Evolutionary conservation across 2,329 filamentous ascomycete species (phyloP).

Genomic region (Dothiorella sarmentorum): DNA sequence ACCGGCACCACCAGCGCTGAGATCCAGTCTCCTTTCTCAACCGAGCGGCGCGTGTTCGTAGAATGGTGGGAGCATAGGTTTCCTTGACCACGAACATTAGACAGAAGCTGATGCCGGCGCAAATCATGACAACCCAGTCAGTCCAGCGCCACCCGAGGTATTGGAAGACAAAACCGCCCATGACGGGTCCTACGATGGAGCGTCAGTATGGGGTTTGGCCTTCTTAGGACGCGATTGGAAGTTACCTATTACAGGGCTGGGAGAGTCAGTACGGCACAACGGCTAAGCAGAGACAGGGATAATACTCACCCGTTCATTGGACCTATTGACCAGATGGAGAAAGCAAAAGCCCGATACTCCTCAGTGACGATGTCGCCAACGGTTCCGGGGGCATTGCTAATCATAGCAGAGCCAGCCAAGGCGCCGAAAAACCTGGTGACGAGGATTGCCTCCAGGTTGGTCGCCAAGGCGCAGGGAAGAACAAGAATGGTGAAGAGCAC

Average conservation of each 20-base stretch:
- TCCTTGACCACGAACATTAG: constrained; percentile 53
- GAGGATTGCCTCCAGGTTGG: constrained; percentile 42
- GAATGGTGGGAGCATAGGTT: constrained; percentile 70
- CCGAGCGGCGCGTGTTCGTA: constrained; percentile 63
- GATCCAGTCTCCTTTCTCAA: constrained; percentile 67
- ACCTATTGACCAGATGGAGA: constrained; percentile 71
- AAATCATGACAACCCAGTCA: constrained; percentile 80
- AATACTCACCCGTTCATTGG: constrained; percentile 53
- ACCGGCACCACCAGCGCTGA: constrained; percentile 72
- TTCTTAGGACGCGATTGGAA: too few species aligned
- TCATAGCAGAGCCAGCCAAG: constrained; percentile 59
- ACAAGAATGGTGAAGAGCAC: constrained; percentile 54
- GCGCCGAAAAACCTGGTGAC: constrained; percentile 51
- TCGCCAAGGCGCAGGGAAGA: constrained; percentile 44
- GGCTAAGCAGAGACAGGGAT: too few species aligned
- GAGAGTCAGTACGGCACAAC: too few species aligned
- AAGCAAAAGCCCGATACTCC: constrained; percentile 74
- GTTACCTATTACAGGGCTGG: constrained; percentile 17
- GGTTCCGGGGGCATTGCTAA: constrained; percentile 73
- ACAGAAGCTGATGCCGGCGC: constrained; percentile 40
- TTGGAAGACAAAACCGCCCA: constrained; percentile 52
- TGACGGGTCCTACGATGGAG: constrained; percentile 53
- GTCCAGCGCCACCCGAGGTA: constrained; percentile 62
- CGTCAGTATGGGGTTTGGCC: too few species aligned
- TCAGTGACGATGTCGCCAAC: constrained; percentile 67